phyloP scores from a whole-genome alignment of 805 yeast genomes.

The Suhomyces sp. region DNA sequence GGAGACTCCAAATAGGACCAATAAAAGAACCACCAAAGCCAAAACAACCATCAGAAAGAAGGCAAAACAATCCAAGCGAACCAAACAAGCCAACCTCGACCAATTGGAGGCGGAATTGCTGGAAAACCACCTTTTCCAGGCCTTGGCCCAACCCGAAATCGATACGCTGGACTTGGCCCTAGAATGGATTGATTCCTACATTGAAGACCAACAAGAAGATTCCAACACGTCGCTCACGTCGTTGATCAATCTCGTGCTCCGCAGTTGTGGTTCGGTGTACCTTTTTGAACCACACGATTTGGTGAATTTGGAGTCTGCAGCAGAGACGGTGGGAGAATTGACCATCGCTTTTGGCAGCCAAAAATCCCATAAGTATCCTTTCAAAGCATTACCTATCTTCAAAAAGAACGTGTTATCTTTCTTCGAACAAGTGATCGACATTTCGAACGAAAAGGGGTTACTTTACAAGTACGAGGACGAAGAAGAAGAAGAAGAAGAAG shows the following conservation, averaged over 20 bases:
- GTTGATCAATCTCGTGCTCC: slow-evolving; percentile 64
- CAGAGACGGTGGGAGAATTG: slow-evolving; percentile 71
- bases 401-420: slow-evolving; percentile 52
- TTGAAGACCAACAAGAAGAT: slow-evolving; percentile 17
- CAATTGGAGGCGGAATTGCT: slow-evolving; percentile 22
- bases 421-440: slow-evolving; percentile 48
- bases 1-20: slow-evolving; percentile 3
- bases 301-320: slow-evolving; percentile 63
- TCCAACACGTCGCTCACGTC: slow-evolving; percentile 52
- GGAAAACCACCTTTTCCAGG: slow-evolving; percentile 31
- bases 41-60: not conserved
- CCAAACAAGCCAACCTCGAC: slow-evolving; percentile 6
- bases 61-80: not conserved
- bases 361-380: slow-evolving; percentile 66
- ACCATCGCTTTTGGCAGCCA: slow-evolving; percentile 62
- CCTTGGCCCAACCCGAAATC: slow-evolving; percentile 31
- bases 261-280: slow-evolving; percentile 70
- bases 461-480: slow-evolving; percentile 39
- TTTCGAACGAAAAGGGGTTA: slow-evolving; percentile 62
- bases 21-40: not conserved
- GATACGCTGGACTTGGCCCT: slow-evolving; percentile 34
- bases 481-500: slow-evolving; percentile 15
- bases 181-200: slow-evolving; percentile 38
- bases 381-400: slow-evolving; percentile 24
- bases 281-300: slow-evolving; percentile 76